Conservation (phyloP, 1,284 basidiomycete species). For the Cerrena zonata region DNA sequence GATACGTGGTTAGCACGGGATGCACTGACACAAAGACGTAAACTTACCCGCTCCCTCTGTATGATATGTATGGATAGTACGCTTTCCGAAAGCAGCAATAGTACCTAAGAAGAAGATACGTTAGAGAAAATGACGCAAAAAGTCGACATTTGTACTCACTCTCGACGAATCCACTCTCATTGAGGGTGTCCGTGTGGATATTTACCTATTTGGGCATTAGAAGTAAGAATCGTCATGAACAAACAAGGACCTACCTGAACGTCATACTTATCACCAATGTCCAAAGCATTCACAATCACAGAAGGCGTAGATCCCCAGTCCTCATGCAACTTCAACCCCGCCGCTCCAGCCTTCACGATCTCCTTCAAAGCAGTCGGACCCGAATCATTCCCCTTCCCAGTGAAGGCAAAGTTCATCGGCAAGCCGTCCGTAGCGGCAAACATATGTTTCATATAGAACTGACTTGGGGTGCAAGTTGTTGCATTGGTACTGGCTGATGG, state of each 20-base stretch:
- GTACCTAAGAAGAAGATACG: slow-evolving; percentile 52
- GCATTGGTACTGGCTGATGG: slow-evolving; percentile 87
- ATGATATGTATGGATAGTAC: slow-evolving; percentile 98
- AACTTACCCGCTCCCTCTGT: slow-evolving; percentile 84
- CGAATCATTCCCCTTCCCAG: slow-evolving; percentile 91
- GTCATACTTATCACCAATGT: slow-evolving; percentile 87
- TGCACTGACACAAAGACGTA: not conserved
- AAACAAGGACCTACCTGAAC: slow-evolving; percentile 64
- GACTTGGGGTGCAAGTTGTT: slow-evolving; percentile 90
- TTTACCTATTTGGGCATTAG: slow-evolving; percentile 60
- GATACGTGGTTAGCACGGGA: not conserved
- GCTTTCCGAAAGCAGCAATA: slow-evolving; percentile 81
- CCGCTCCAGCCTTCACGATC: slow-evolving; percentile 82
- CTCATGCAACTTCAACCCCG: slow-evolving; percentile 92
- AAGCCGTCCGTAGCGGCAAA: slow-evolving; percentile 82
- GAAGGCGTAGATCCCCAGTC: slow-evolving; percentile 96
- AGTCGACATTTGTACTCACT: slow-evolving; percentile 39
- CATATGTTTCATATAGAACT: slow-evolving; percentile 85
- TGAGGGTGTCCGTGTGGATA: slow-evolving; percentile 95
- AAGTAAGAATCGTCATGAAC: not conserved
- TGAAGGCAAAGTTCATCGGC: slow-evolving; percentile 90
- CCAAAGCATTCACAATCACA: slow-evolving; percentile 74
- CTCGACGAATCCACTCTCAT: slow-evolving; percentile 91
- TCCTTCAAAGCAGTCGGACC: slow-evolving; percentile 72
- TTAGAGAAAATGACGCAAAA: slow-evolving; percentile 7